A percentile compares a stretch with the other conserved stretches of the same genome.
Conservation (phyloP, 305 asterid species). For the Fraxinus nigra region DNA sequence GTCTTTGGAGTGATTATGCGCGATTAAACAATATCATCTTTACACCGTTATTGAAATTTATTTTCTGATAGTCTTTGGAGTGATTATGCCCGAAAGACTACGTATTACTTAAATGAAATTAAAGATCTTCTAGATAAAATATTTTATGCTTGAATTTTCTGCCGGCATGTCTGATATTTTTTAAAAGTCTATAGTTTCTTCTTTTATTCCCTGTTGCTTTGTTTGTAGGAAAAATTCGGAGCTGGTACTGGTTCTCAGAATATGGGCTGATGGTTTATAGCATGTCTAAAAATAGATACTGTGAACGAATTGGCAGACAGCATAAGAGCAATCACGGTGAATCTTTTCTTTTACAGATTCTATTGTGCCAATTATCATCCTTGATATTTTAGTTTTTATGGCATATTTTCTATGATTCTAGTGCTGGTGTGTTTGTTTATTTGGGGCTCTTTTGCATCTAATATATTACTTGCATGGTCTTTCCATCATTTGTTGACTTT, state of each 20-base stretch:
- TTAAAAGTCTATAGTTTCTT: constrained; percentile 8
- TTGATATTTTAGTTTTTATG: constrained; percentile 5
- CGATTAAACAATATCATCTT: not conserved
- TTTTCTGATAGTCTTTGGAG: not conserved
- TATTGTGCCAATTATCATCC: constrained; percentile 7
- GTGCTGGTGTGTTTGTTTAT: not conserved
- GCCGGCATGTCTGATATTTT: constrained; percentile 12
- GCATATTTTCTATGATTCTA: not conserved
- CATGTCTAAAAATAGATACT: constrained; percentile 89
- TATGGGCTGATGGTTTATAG: constrained; percentile 79
- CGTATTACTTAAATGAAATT: not conserved
- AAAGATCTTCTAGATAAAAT: not conserved
- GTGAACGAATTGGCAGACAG: constrained; percentile 95
- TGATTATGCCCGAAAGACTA: not conserved
- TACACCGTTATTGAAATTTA: not conserved
- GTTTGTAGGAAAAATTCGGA: constrained; percentile 71
- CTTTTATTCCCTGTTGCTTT: constrained; percentile 21
- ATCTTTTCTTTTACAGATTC: constrained; percentile 6
- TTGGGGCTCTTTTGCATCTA: not conserved
- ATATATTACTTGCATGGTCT: not conserved
- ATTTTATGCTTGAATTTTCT: not conserved
- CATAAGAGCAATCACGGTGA: constrained; percentile 96
- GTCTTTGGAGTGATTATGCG: not conserved
- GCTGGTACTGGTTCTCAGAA: constrained; percentile 98
- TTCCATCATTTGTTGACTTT: not conserved